A percentile compares a stretch with the other conserved stretches of the same genome.
These are phyloP conservation scores for Lachancea thermotolerans DNA, from an alignment of 805 yeast species.

Conservation along the genomic window DNA sequence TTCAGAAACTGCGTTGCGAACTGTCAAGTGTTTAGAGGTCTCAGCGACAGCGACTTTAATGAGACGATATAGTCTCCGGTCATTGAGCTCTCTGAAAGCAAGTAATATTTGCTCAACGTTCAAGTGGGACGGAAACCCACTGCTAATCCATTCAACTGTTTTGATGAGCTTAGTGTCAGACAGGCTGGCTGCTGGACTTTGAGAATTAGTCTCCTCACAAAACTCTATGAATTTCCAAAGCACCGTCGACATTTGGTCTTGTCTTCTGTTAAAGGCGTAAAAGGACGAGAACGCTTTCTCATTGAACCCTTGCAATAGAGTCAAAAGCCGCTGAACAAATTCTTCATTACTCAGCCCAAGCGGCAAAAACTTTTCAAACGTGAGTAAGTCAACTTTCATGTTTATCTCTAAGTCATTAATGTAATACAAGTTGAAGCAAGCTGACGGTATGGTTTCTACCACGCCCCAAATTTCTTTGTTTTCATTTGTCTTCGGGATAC, in stretches of 20 bases:
- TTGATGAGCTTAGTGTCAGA: slow-evolving; percentile 40
- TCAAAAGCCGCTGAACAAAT: slow-evolving; percentile 50
- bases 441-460: slow-evolving; percentile 50
- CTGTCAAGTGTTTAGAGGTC: slow-evolving; percentile 53
- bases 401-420: slow-evolving; percentile 66
- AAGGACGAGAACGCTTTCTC: slow-evolving; percentile 58
- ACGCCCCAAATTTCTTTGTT: slow-evolving; percentile 26
- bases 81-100: slow-evolving; percentile 47
- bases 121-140: slow-evolving; percentile 46
- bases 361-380: slow-evolving; percentile 59
- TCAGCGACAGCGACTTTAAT: slow-evolving; percentile 47
- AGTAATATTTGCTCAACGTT: slow-evolving; percentile 46
- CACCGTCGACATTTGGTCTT: slow-evolving; percentile 50
- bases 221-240: slow-evolving; percentile 43
- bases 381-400: slow-evolving; percentile 51
- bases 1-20: slow-evolving; percentile 59
- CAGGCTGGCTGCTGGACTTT: slow-evolving; percentile 21
- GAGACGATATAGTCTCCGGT: slow-evolving; percentile 52
- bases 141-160: slow-evolving; percentile 55
- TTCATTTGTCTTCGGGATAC: slow-evolving; percentile 13
- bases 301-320: slow-evolving; percentile 43
- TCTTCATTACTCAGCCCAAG: slow-evolving; percentile 37
- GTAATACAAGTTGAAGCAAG: slow-evolving; percentile 57
- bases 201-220: slow-evolving; percentile 38
- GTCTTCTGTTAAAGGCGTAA: slow-evolving; percentile 62